Conservation (phyloP, 441 rosid genomes). For the Populus hybrid region DNA sequence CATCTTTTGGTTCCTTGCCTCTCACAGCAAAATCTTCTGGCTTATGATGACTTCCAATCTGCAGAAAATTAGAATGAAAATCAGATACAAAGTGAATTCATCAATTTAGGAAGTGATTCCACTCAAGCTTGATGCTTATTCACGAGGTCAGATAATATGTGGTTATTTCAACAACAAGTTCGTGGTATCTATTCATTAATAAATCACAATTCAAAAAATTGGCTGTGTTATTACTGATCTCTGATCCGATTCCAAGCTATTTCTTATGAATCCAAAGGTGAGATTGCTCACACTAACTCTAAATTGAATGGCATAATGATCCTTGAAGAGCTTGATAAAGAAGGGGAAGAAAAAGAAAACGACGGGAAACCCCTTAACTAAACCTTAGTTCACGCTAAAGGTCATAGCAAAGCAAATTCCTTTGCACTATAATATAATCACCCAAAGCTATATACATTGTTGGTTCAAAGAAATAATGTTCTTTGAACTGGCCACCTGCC, state of each 20-base stretch:
- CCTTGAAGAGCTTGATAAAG: not conserved
- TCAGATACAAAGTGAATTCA: not conserved
- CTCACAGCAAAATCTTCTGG: constrained; percentile 91
- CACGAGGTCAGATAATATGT: not conserved
- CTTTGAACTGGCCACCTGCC: not conserved
- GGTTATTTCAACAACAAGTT: too few species aligned
- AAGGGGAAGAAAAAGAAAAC: not conserved
- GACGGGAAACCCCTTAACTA: not conserved
- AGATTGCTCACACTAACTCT: not conserved
- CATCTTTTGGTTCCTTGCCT: constrained; percentile 98
- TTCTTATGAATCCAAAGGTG: not conserved
- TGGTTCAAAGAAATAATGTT: not conserved
- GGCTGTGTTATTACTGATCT: too few species aligned
- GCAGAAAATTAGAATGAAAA: constrained; percentile 19
- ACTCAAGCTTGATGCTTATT: not conserved
- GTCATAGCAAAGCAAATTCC: not conserved
- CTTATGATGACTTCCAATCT: constrained; percentile 85
- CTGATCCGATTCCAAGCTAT: too few species aligned
- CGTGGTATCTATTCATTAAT: too few species aligned
- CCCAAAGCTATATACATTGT: not conserved
- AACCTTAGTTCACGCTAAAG: not conserved
- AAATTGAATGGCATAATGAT: not conserved
- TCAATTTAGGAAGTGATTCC: not conserved
- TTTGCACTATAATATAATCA: not conserved
- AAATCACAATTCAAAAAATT: too few species aligned